Evolutionary conservation across 2,329 filamentous ascomycete species (phyloP).

Genomic region (Pseudogymnoascus sp.): DNA sequence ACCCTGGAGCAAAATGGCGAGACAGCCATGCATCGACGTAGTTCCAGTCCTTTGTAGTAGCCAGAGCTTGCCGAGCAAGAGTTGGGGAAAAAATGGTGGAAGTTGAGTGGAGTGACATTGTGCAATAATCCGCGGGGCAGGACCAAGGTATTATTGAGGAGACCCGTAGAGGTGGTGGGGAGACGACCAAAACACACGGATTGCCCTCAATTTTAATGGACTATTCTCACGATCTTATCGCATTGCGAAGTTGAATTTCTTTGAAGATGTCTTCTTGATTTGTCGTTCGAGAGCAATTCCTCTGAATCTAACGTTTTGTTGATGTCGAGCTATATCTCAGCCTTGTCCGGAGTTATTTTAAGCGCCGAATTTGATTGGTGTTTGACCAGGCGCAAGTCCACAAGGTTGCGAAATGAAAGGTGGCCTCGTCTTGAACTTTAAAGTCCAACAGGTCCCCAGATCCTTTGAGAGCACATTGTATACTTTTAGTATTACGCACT

Average conservation of each 20-base stretch:
- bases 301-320: neutral
- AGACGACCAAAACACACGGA: neutral
- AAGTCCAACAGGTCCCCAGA: neutral
- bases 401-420: constrained; percentile 8
- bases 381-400: neutral
- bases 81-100: constrained; percentile 60
- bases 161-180: neutral
- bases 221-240: neutral
- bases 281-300: neutral
- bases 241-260: neutral
- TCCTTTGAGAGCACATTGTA: neutral
- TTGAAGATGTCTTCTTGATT: neutral
- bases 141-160: neutral
- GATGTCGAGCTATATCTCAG: neutral
- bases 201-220: neutral
- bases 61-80: constrained; percentile 64
- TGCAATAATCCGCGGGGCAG: neutral
- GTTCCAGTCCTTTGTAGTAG: constrained; percentile 83
- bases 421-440: constrained; percentile 8
- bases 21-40: constrained; percentile 78
- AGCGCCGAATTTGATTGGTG: constrained; percentile 2
- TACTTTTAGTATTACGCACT: neutral
- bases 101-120: constrained; percentile 17
- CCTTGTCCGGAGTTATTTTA: neutral
- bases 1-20: constrained; percentile 55